These are phyloP conservation scores for Candida neerlandica DNA, from an alignment of 1,139 yeast species.

Conservation along the genomic window DNA sequence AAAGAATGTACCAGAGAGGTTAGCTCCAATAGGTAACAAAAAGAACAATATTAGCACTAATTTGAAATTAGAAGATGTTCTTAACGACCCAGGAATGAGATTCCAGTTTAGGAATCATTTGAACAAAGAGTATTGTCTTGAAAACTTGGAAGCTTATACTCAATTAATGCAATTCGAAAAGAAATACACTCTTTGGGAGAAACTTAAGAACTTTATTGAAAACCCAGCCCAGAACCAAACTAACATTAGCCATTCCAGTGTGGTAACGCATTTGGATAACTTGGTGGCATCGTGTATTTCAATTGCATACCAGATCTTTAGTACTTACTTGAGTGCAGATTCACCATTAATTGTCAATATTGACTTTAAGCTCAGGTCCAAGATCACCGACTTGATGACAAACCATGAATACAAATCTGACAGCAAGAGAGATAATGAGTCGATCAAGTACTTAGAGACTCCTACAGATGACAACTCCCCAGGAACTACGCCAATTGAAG, in stretches of 20 bases:
- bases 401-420: background rate
- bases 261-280: constrained; percentile 25
- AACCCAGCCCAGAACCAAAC: background rate
- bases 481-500: background rate
- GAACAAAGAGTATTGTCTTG: constrained; percentile 66
- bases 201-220: constrained; percentile 1
- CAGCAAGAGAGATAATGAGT: background rate
- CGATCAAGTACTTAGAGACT: constrained; percentile 10
- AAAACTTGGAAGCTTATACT: constrained; percentile 71
- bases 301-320: constrained; percentile 62
- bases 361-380: constrained; percentile 55
- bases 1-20: background rate
- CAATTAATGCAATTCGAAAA: constrained; percentile 52
- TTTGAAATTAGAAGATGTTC: constrained; percentile 44
- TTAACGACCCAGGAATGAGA: constrained; percentile 79
- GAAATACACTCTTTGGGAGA: constrained; percentile 22
- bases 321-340: constrained; percentile 66
- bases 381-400: constrained; percentile 49
- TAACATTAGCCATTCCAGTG: background rate
- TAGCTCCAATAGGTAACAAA: background rate
- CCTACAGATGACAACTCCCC: constrained; percentile 10
- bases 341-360: constrained; percentile 76
- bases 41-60: background rate
- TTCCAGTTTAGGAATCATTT: constrained; percentile 68
- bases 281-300: constrained; percentile 50